These are phyloP conservation scores for Ogataea philodendri DNA, from an alignment of 805 yeast species.

Conservation along the genomic window DNA sequence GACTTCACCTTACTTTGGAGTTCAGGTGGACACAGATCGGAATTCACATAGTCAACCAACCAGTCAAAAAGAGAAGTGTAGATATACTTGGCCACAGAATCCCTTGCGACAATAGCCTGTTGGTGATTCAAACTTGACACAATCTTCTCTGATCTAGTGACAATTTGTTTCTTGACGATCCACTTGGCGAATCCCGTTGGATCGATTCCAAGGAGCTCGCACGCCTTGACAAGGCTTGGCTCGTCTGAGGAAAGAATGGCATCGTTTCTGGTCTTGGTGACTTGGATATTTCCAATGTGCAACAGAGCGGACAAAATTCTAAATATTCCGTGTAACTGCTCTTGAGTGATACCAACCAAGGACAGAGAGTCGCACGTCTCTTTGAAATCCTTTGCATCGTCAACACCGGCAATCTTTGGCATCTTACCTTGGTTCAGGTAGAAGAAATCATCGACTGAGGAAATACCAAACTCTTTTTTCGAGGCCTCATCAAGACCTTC, in stretches of 20 bases:
- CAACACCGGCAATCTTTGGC: slow-evolving; percentile 67
- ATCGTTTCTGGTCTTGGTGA: slow-evolving; percentile 79
- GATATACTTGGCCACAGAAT: slow-evolving; percentile 93
- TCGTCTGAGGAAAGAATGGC: slow-evolving; percentile 83
- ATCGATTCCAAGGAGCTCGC: slow-evolving; percentile 80
- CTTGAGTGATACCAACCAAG: slow-evolving; percentile 68
- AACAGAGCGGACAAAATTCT: slow-evolving; percentile 81
- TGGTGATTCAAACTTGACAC: slow-evolving; percentile 75
- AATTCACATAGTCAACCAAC: slow-evolving; percentile 83
- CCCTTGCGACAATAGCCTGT: slow-evolving; percentile 89
- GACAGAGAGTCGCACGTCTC: slow-evolving; percentile 74
- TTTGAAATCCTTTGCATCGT: slow-evolving; percentile 75
- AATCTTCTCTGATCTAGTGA: slow-evolving; percentile 90
- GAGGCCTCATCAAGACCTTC: slow-evolving; percentile 63
- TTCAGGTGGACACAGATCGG: slow-evolving; percentile 75
- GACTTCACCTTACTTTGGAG: slow-evolving; percentile 57
- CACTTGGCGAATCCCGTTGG: slow-evolving; percentile 76
- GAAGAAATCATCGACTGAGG: slow-evolving; percentile 63
- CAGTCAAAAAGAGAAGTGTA: slow-evolving; percentile 93
- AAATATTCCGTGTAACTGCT: slow-evolving; percentile 66
- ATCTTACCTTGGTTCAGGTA: slow-evolving; percentile 89
- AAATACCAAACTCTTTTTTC: slow-evolving; percentile 57
- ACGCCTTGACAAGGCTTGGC: slow-evolving; percentile 76
- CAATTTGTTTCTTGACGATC: slow-evolving; percentile 88
- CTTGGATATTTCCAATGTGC: slow-evolving; percentile 89